Evolutionary conservation across 2,329 filamentous ascomycete species (phyloP), one percentile per base, ranked within the genome.

Genomic region (Falciphora oryzae): DNA sequence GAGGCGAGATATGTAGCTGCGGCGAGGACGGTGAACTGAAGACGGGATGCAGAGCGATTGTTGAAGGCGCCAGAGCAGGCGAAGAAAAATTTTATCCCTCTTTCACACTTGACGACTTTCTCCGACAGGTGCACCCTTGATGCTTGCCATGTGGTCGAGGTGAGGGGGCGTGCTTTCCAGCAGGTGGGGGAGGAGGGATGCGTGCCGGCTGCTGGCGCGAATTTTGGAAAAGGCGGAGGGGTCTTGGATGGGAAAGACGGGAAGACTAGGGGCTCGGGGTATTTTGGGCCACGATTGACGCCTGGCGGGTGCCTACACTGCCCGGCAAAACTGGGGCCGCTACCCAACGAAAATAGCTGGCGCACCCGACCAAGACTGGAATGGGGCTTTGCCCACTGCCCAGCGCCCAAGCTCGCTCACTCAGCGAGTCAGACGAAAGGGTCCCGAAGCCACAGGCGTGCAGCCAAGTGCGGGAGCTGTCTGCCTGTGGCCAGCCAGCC

Each of bases 111-210:
- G 18, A 31, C n/a, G 53, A 63, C 44, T 56, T 58, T 28, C 63
- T 64, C 63, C 59, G 31, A 64, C 60, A 62, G 22, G 56, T 59
- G 66, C 65, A 72, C 65, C 69, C 69, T 68, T 70, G 70, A 70
- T 70, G 67, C 70, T 69, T 69, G 71, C 73, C 71, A 74, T 73
- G 71, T 73, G 72, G 71, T 73, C 69, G 68, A 67, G 57, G 67
- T 68, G 65, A 66, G 68, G 65, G 61, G 64, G 44, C 44, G 44
- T n/a, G 44, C 44, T 53, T 53, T 53, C 44, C 44, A 25, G 65
- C 57, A 65, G 64, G 69, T 66, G 67, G 69, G 69, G 67, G 44
- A 53, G 22, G 44, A 53, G 44, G 44, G 67, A 60, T 35, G 6
- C 28, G 58, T 60, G 28, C 58, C 58, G 31, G 58, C 58, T 25